phyloP scores from a whole-genome alignment of 2,329 filamentous ascomycete genomes.

The Talaromyces marneffei region DNA sequence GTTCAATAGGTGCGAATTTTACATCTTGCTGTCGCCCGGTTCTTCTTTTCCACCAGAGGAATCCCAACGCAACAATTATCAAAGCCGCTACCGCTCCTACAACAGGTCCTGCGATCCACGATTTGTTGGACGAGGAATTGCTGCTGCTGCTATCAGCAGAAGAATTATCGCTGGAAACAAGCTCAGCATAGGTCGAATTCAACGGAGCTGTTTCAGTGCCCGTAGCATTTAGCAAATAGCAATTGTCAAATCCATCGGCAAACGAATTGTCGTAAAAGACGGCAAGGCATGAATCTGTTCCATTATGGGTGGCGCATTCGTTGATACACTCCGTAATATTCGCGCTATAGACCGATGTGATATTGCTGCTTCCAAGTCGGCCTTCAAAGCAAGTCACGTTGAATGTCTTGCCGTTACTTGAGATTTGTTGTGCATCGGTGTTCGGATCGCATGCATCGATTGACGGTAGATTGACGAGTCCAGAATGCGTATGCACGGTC shows the following conservation, averaged over 20 bases:
- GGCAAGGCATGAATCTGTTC: background rate
- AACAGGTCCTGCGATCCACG: conserved; percentile 8
- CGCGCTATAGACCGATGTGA: conserved; percentile 6
- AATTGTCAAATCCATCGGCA: conserved; percentile 7
- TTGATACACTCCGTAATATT: background rate
- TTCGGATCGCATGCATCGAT: background rate
- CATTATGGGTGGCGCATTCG: background rate
- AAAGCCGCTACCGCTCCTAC: background rate
- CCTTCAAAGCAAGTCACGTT: background rate
- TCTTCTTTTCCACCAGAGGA: background rate
- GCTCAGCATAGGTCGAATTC: conserved; percentile 4
- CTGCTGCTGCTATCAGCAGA: background rate
- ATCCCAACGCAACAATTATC: background rate
- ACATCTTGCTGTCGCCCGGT: background rate
- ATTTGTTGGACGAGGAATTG: background rate
- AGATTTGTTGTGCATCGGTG: background rate
- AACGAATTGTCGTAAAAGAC: conserved; percentile 9
- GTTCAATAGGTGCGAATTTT: background rate
- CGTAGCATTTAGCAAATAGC: conserved; percentile 5
- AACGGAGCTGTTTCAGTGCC: background rate
- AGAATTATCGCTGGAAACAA: background rate
- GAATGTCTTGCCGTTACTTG: background rate
- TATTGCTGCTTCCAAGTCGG: background rate
- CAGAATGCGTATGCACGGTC: background rate
- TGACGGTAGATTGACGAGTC: background rate